phyloP scores from a whole-genome alignment of 208 protist genomes.

The Balamuthia mandrillaris region DNA sequence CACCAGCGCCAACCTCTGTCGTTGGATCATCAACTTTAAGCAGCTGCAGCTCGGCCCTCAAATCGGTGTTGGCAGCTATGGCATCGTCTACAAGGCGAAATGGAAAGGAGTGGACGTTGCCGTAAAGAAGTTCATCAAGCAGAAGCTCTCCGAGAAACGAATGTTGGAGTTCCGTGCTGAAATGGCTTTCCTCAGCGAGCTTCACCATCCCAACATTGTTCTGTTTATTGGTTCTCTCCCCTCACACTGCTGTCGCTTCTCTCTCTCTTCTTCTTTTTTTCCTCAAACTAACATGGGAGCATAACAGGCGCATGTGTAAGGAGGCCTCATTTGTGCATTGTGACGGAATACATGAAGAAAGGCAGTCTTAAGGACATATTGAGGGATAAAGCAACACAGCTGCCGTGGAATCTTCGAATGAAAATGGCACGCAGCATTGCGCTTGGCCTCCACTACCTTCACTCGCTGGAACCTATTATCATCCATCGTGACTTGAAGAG shows the following conservation, averaged over 20 bases:
- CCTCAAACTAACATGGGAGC: too few species aligned
- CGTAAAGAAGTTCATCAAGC: constrained; percentile 31
- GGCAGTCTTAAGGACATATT: constrained; percentile 1
- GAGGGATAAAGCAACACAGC: neutral
- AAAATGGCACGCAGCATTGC: neutral
- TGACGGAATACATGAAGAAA: neutral
- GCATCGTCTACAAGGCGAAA: constrained; percentile 8
- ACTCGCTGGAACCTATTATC: neutral
- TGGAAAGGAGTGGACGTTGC: constrained; percentile 40
- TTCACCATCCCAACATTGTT: constrained; percentile 38
- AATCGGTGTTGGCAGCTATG: constrained; percentile 4
- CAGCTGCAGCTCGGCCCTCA: neutral
- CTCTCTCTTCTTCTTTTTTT: too few species aligned
- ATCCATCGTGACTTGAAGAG: constrained; percentile 37
- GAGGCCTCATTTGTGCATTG: neutral
- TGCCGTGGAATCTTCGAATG: neutral
- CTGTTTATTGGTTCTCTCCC: constrained; percentile 31
- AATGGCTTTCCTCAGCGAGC: constrained; percentile 34
- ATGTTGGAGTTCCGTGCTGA: constrained; percentile 36
- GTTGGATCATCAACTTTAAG: constrained; percentile 32
- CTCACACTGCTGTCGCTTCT: too few species aligned
- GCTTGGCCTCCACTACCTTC: neutral
- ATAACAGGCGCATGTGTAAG: neutral
- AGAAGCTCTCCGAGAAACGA: constrained; percentile 3
- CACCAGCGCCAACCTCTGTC: constrained; percentile 32